Evolutionary conservation across 345 rosid species (phyloP), one percentile per base, ranked within the genome.

Genomic region (Zanthoxylum bungeanum): DNA sequence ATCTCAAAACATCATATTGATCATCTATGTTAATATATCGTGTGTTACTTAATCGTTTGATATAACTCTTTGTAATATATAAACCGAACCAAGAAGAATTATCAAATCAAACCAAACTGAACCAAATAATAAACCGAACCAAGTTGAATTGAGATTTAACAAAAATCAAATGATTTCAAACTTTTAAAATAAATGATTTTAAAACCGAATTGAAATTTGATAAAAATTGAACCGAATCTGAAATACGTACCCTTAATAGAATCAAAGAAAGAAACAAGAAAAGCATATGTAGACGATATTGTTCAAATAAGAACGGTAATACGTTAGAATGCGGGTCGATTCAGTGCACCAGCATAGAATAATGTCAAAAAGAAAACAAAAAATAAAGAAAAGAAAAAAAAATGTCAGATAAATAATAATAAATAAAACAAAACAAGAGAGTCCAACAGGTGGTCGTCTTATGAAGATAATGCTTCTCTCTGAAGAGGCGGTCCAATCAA

Each of bases 321-420:
- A 30, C 30, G n/a, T n/a, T 27, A 28, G 5, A 9, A 46, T 30
- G 56, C 4, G 27, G 61, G 7, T 27, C 50, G 72, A 40, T 66
- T 71, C 79, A 39, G 16, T 60, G 75, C 68, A 71, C 51, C 75
- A n/a, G 67, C 55, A 46, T 55, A 19, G 46, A 22, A 46, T 21
- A 19, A 56, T 64, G 24, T 2, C 5, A 1, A 4, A 10, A 5
- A n/a, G 24, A 5, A 17, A 58, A 24, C 65, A 31, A 6, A 53
- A 10, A 62, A 9, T 0, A 3, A 34, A 12, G 3, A 46, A 33
- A n/a, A n/a, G 30, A 36, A 34, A 7, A 21, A 71, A 76, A 71
- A 4, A 5, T 14, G 60, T 27, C 49, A 56, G 70, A 40, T 60
- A n/a, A n/a, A n/a, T n/a, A n/a, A 14, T 44, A 17, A 44, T 44